Evolutionary conservation across 352 stramenopile species (phyloP).

Genomic region (Pythium rhizo-oryzae): DNA sequence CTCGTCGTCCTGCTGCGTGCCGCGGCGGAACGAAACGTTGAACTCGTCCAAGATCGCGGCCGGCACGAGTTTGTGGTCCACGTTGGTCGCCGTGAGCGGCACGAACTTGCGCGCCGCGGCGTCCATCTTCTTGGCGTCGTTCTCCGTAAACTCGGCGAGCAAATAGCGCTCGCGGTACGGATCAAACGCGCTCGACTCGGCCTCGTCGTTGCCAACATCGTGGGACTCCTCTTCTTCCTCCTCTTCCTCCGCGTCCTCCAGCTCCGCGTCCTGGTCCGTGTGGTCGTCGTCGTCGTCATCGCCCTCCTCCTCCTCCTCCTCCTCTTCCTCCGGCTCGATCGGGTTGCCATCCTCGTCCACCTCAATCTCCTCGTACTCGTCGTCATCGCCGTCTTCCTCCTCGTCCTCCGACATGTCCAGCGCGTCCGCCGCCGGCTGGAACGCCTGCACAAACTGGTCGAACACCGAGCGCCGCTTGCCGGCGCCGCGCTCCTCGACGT

Average conservation of each 20-base stretch:
- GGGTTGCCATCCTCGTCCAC: slow-evolving; percentile 46
- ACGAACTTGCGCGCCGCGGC: slow-evolving; percentile 42
- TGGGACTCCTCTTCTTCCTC: slow-evolving; percentile 23
- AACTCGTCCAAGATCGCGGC: slow-evolving; percentile 39
- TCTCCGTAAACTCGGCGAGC: slow-evolving; percentile 49
- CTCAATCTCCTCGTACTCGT: slow-evolving; percentile 47
- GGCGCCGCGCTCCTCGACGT: not conserved
- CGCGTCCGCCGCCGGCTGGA: slow-evolving; percentile 36
- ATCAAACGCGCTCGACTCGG: slow-evolving; percentile 39
- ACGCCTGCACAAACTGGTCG: slow-evolving; percentile 72
- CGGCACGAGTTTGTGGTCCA: slow-evolving; percentile 20
- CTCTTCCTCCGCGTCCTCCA: slow-evolving; percentile 11
- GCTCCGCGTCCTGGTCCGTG: slow-evolving; percentile 25
- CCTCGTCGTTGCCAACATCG: slow-evolving; percentile 14
- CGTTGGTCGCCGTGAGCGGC: slow-evolving; percentile 27
- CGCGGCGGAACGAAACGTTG: slow-evolving; percentile 45
- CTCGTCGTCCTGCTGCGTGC: slow-evolving; percentile 29
- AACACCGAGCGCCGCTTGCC: slow-evolving; percentile 53
- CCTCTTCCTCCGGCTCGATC: slow-evolving; percentile 44
- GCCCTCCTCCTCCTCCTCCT: slow-evolving; percentile 30
- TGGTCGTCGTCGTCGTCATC: slow-evolving; percentile 21
- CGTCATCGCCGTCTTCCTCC: slow-evolving; percentile 45
- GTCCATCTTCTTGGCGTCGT: slow-evolving; percentile 48
- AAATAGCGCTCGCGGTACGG: slow-evolving; percentile 69
- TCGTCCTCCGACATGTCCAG: slow-evolving; percentile 39